Evolutionary conservation across 331 rosid genomes (phyloP).

Genomic region (Dryas integrifolia): DNA sequence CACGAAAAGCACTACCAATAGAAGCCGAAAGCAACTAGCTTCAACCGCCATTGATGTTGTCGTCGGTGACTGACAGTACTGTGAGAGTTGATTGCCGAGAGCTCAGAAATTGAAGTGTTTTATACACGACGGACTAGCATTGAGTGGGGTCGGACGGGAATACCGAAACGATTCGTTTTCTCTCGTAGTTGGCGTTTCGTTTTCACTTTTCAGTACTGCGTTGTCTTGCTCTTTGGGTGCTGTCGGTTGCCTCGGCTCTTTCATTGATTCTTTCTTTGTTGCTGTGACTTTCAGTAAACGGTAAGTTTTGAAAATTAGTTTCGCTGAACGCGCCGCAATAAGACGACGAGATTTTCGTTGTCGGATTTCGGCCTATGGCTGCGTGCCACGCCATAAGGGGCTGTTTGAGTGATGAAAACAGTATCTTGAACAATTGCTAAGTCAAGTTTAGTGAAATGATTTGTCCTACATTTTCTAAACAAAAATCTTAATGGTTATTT

Average conservation of each 20-base stretch:
- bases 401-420: neutral
- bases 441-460: no score
- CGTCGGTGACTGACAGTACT: no score
- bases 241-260: no score
- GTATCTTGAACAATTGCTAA: no score
- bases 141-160: no score
- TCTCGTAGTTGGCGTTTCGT: no score
- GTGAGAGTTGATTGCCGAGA: neutral
- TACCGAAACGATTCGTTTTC: no score
- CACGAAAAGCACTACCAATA: conserved; percentile 4
- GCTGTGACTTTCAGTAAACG: no score
- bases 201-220: no score
- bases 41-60: conserved; percentile 30
- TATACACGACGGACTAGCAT: neutral
- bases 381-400: neutral
- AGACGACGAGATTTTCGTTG: neutral
- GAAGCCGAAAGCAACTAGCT: conserved; percentile 15
- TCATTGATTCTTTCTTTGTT: neutral
- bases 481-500: no score
- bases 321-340: neutral
- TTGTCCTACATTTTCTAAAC: no score
- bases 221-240: neutral
- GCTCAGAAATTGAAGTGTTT: neutral
- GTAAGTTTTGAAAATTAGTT: neutral
- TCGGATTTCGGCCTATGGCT: neutral